Base-by-base conservation (phyloP, 129 eudicot species). In the Flaveria bidentis region DNA sequence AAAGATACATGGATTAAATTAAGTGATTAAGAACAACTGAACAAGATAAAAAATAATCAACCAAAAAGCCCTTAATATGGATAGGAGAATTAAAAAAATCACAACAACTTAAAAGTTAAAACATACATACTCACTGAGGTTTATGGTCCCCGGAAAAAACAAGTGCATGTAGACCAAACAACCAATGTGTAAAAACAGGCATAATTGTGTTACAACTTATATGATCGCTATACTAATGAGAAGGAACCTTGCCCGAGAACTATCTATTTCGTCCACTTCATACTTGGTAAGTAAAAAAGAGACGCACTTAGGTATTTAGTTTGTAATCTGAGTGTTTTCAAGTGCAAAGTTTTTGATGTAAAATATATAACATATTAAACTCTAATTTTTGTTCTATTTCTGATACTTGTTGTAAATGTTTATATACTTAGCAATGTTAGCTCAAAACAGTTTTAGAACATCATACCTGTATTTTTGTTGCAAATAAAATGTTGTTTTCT, bases 41-140 rank as follows among this genome's bases (percentile, higher is more conserved):
- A 20, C 56, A 41, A 73, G 2, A 57, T 73, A 16, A 41, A 58
- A 41, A 22, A 13, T 22, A 73, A 73, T 58, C 55, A 73, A 58
- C 36, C 9, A 52, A 71, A 26, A 41, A 5, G 6, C 41, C 67
- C 60, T 3, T 53, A 28, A 18, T 36, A 33, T 18, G 30, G 45
- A 49, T 25, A 57, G 17, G 67, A 13, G 49, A 72, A 2, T 2
- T 9, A 39, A 23, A 53, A 39, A 39, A 30, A 33, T 26, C 46
- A 17, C 7, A 36, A 36, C 0, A 16, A 20, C 22, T 20, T 20
- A 20, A 20, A 20, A 20, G 39, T 36, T 3, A 17, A 33, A 6
- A 39, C 76, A 55, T 55, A 33, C 30, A 72, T 70, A 41, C 51
- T 36, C 52, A 55, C 10, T 11, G 67, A 25, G 67, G 67, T 25